These are phyloP conservation scores for Suzukiozyma palmioleophila DNA, from an alignment of 1,139 yeast genomes.

Conservation along the genomic window DNA sequence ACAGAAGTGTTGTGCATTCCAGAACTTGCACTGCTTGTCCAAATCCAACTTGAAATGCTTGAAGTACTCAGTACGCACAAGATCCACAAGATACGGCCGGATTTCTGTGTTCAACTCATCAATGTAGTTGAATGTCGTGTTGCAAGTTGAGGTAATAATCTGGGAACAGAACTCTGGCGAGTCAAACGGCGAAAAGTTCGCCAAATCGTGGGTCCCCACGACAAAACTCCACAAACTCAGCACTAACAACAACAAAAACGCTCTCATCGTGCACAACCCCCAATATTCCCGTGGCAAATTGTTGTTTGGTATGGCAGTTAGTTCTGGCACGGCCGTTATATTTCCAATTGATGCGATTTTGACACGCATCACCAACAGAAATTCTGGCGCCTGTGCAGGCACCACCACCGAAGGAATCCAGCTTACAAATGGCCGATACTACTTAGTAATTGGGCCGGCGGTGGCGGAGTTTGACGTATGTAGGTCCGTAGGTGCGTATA, in stretches of 20 bases:
- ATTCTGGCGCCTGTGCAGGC: too few relatives aligned
- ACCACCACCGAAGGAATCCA: too few relatives aligned
- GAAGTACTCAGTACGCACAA: conserved; percentile 74
- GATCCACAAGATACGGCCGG: conserved; percentile 47
- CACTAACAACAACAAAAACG: background rate
- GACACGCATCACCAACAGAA: too few relatives aligned
- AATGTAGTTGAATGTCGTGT: conserved; percentile 45
- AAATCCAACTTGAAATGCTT: conserved; percentile 82
- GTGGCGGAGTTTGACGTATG: too few relatives aligned
- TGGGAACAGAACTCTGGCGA: conserved; percentile 46
- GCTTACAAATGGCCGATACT: too few relatives aligned
- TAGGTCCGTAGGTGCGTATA: too few relatives aligned
- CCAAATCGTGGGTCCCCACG: background rate
- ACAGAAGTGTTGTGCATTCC: conserved; percentile 82
- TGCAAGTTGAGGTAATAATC: conserved; percentile 43
- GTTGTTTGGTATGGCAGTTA: too few relatives aligned
- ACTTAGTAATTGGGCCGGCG: too few relatives aligned
- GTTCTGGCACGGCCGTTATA: too few relatives aligned
- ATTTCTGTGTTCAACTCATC: conserved; percentile 33
- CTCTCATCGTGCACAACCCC: background rate
- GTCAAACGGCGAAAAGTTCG: conserved; percentile 35
- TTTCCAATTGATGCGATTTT: too few relatives aligned
- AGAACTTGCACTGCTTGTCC: conserved; percentile 83
- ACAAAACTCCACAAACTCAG: background rate
- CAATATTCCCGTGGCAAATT: too few relatives aligned